phyloP scores from a whole-genome alignment of 768 basidiomycete genomes.

The Mycena vitilis region DNA sequence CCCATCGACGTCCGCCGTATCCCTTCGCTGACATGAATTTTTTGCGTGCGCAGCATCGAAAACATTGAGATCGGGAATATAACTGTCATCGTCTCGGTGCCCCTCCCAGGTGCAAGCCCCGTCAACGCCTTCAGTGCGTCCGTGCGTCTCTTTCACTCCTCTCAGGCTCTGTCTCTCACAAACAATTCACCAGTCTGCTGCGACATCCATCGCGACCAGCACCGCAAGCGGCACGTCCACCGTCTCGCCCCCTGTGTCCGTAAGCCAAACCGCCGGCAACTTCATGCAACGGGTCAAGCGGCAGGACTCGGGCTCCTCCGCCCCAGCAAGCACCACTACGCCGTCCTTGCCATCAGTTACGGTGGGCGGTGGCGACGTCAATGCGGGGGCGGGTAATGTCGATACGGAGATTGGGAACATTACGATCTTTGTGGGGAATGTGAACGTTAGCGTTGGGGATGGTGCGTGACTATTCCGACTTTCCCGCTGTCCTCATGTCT shows the following conservation, averaged over 20 bases:
- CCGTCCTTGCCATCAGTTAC: constrained; percentile 22
- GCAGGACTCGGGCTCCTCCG: constrained; percentile 18
- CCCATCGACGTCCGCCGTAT: background rate
- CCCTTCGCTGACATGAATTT: background rate
- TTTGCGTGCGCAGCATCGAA: constrained; percentile 28
- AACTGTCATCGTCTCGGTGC: constrained; percentile 36
- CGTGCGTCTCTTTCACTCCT: constrained; percentile 18
- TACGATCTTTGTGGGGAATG: constrained; percentile 35
- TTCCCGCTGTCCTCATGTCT: background rate
- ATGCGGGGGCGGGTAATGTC: constrained; percentile 30
- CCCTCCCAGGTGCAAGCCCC: constrained; percentile 36
- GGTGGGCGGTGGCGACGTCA: constrained; percentile 28
- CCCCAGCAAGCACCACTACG: constrained; percentile 12
- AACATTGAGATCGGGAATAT: constrained; percentile 36
- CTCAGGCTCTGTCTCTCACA: background rate
- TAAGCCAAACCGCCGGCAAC: constrained; percentile 21
- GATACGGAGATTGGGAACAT: constrained; percentile 37
- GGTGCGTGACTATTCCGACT: constrained; percentile 11
- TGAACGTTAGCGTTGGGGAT: constrained; percentile 34
- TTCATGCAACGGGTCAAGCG: constrained; percentile 33
- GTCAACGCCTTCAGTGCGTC: constrained; percentile 37
- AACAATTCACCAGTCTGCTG: constrained; percentile 26
- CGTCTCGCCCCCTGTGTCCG: constrained; percentile 28
- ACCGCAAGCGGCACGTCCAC: constrained; percentile 30
- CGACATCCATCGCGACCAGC: constrained; percentile 34